Conservation (phyloP, 2,329 filamentous ascomycete species). For the Penicillium corylophilum region DNA sequence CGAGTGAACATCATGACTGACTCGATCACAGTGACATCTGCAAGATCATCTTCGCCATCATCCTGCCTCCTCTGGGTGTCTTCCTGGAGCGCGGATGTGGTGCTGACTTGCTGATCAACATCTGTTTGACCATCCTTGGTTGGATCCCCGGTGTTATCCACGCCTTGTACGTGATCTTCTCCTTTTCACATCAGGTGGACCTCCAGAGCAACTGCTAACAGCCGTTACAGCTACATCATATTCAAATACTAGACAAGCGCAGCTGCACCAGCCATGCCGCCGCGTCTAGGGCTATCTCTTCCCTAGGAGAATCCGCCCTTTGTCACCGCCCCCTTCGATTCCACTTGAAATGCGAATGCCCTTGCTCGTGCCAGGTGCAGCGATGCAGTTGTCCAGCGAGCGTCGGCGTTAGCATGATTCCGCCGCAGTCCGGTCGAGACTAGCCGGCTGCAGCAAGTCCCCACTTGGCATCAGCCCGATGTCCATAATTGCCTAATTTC, state of each 20-base stretch:
- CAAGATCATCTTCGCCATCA: slow-evolving; percentile 83
- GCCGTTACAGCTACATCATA: slow-evolving; percentile 68
- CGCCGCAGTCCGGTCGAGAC: slow-evolving; percentile 29
- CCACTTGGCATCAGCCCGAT: slow-evolving; percentile 23
- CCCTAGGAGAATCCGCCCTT: background rate
- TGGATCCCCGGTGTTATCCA: slow-evolving; percentile 86
- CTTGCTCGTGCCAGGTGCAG: background rate
- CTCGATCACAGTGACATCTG: slow-evolving; percentile 61
- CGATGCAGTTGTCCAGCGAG: slow-evolving; percentile 3
- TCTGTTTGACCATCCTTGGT: slow-evolving; percentile 76
- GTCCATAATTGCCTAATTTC: slow-evolving; percentile 23
- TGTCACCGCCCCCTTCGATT: background rate
- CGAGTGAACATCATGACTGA: background rate
- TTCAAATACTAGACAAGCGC: slow-evolving; percentile 69
- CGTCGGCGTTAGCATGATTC: slow-evolving; percentile 25
- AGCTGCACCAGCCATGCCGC: background rate
- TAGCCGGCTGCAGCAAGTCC: slow-evolving; percentile 27
- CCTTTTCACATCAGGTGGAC: background rate
- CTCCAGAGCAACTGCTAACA: slow-evolving; percentile 12
- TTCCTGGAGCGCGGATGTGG: slow-evolving; percentile 92
- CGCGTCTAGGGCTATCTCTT: background rate
- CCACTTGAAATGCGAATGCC: background rate
- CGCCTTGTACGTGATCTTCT: slow-evolving; percentile 64
- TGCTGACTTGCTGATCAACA: slow-evolving; percentile 87
- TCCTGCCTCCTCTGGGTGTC: slow-evolving; percentile 87